Conservation (phyloP, 345 rosid genomes). For the Luvunga scandens region DNA sequence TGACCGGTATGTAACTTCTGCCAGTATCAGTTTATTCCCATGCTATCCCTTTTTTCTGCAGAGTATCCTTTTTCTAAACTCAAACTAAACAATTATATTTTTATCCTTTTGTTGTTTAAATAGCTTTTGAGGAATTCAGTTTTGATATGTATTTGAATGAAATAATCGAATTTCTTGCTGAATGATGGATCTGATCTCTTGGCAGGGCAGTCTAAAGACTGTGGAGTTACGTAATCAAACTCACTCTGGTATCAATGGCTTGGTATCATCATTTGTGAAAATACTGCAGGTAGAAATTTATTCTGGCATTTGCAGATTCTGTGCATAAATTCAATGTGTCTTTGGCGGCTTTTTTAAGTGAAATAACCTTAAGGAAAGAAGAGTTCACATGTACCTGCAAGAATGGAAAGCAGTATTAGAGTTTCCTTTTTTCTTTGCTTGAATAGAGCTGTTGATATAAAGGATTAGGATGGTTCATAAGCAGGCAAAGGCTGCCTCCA, state of each 20-base stretch:
- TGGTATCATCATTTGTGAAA: constrained; percentile 80
- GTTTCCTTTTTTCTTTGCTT: not conserved
- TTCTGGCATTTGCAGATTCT: not conserved
- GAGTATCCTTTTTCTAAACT: not conserved
- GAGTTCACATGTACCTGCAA: not conserved
- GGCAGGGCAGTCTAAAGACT: constrained; percentile 88
- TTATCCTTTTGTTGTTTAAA: not conserved
- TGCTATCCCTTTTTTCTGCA: not conserved
- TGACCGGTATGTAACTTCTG: constrained; percentile 56
- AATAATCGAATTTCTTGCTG: constrained; percentile 2
- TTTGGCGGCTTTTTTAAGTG: not conserved
- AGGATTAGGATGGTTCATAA: not conserved
- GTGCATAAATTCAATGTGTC: not conserved
- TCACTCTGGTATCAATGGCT: constrained; percentile 63
- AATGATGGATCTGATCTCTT: constrained; percentile 38
- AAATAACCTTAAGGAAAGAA: not conserved
- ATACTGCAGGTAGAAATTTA: constrained; percentile 59
- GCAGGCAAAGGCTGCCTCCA: not conserved
- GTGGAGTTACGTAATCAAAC: constrained; percentile 38
- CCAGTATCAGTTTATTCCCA: not conserved
- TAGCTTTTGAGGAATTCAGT: not conserved
- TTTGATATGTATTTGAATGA: not conserved
- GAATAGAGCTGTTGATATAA: not conserved
- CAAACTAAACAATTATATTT: not conserved
- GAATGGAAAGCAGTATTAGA: not conserved